phyloP scores from a whole-genome alignment of 202 grass and related monocot genomes.

The Setaria viridis region DNA sequence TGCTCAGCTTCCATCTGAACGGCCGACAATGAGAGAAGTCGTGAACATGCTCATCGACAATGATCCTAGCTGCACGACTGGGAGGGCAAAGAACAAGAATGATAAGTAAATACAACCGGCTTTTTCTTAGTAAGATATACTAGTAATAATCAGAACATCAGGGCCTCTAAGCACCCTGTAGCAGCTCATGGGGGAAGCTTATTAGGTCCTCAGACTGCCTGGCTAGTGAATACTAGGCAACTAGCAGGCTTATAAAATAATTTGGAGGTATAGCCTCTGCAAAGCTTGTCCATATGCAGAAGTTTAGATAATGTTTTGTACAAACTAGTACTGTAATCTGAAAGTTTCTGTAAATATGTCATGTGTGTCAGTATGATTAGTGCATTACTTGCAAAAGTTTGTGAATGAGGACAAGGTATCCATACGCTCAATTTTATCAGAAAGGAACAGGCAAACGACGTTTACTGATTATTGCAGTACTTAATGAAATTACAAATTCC shows the following conservation, averaged over 20 bases:
- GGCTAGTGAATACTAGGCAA: constrained; percentile 12
- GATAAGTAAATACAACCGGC: constrained; percentile 6
- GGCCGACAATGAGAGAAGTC: constrained; percentile 69
- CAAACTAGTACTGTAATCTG: constrained; percentile 28
- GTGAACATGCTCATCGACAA: constrained; percentile 78
- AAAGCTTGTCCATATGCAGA: constrained; percentile 32
- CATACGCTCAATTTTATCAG: neutral
- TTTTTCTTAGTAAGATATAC: constrained; percentile 36
- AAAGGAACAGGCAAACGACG: neutral
- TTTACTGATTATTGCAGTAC: constrained; percentile 18
- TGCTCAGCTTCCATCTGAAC: constrained; percentile 51
- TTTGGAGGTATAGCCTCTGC: constrained; percentile 32
- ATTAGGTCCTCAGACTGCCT: constrained; percentile 41
- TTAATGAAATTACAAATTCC: neutral
- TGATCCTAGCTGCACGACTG: constrained; percentile 33
- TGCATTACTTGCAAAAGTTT: constrained; percentile 11
- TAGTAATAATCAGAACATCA: constrained; percentile 20
- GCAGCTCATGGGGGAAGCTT: constrained; percentile 23
- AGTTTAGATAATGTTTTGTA: constrained; percentile 29
- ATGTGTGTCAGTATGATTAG: neutral
- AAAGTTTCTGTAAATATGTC: constrained; percentile 20
- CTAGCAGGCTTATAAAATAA: constrained; percentile 38
- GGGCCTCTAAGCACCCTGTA: constrained; percentile 33
- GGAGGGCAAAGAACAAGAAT: constrained; percentile 42
- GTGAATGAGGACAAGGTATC: constrained; percentile 15